A percentile compares a stretch with the other conserved stretches of the same genome.
Conservation (phyloP, 2,329 filamentous ascomycete species). For the Epichloe typhina region DNA sequence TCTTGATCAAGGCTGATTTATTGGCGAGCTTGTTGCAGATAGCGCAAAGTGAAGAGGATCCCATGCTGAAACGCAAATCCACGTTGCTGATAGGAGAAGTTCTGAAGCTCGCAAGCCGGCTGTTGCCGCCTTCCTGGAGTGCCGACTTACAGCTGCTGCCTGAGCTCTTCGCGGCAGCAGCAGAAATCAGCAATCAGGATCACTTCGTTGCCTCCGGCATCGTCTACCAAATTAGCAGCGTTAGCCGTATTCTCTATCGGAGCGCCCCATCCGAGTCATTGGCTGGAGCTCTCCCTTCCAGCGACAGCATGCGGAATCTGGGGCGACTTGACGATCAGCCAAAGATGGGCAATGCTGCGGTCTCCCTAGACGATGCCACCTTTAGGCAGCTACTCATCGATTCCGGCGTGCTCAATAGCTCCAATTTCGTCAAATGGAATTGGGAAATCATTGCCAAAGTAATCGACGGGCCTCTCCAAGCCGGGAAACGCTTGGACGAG, state of each 20-base stretch:
- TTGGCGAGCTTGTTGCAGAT: slow-evolving; percentile 48
- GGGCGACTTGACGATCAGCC: slow-evolving; percentile 42
- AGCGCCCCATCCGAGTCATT: slow-evolving; percentile 43
- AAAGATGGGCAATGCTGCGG: slow-evolving; percentile 29
- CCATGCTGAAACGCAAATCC: slow-evolving; percentile 69
- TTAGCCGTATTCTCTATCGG: slow-evolving; percentile 82
- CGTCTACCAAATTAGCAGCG: slow-evolving; percentile 95
- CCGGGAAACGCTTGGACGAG: slow-evolving; percentile 84
- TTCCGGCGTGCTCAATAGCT: slow-evolving; percentile 74
- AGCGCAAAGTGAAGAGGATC: slow-evolving; percentile 54
- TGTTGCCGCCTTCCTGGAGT: slow-evolving; percentile 73
- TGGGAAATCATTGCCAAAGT: slow-evolving; percentile 88
- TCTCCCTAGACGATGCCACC: slow-evolving; percentile 42
- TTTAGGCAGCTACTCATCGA: slow-evolving; percentile 57
- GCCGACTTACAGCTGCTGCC: slow-evolving; percentile 77
- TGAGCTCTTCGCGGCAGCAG: slow-evolving; percentile 65
- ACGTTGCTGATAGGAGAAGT: slow-evolving; percentile 85
- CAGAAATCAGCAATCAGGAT: slow-evolving; percentile 55
- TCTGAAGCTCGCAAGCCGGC: slow-evolving; percentile 73
- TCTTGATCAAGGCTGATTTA: slow-evolving; percentile 72
- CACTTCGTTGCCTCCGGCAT: slow-evolving; percentile 77
- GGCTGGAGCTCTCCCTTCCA: slow-evolving; percentile 28
- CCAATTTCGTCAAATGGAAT: slow-evolving; percentile 92
- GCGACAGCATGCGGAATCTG: slow-evolving; percentile 34
- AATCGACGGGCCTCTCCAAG: slow-evolving; percentile 84